These are phyloP conservation scores for Eimeria acervulina DNA, from an alignment of 169 alveolate genomes.

Conservation along the genomic window DNA sequence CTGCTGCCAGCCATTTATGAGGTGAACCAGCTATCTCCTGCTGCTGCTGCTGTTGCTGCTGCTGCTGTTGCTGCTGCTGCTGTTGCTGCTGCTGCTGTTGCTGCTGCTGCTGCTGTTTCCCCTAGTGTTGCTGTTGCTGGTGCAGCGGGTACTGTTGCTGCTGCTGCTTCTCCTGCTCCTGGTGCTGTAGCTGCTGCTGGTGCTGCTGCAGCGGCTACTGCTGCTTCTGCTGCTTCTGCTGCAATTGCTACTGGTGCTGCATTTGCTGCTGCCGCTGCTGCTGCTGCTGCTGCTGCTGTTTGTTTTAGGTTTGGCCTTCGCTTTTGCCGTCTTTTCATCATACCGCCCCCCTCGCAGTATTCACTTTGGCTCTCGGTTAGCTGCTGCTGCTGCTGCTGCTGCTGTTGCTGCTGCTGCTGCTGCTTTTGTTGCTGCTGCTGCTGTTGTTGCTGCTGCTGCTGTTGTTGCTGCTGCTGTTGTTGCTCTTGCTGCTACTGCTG, in stretches of 20 bases:
- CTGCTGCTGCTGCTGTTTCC: neutral
- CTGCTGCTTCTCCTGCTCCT: neutral
- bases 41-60: neutral
- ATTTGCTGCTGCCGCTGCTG: neutral
- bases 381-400: neutral
- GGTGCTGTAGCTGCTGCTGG: neutral
- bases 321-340: conserved; percentile 52
- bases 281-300: neutral
- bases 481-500: no score
- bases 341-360: neutral
- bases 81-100: neutral
- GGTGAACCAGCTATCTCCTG: neutral
- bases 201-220: neutral
- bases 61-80: neutral
- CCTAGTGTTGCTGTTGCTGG: neutral
- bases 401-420: neutral
- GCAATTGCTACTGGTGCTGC: no score
- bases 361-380: conserved; percentile 52
- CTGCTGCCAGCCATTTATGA: conserved; percentile 68
- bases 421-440: no score
- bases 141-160: no score
- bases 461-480: no score
- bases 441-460: no score
- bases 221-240: neutral
- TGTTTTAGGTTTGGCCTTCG: conserved; percentile 62